phyloP scores from a whole-genome alignment of 2,329 filamentous ascomycete genomes.

The Penicillium capsulatum region DNA sequence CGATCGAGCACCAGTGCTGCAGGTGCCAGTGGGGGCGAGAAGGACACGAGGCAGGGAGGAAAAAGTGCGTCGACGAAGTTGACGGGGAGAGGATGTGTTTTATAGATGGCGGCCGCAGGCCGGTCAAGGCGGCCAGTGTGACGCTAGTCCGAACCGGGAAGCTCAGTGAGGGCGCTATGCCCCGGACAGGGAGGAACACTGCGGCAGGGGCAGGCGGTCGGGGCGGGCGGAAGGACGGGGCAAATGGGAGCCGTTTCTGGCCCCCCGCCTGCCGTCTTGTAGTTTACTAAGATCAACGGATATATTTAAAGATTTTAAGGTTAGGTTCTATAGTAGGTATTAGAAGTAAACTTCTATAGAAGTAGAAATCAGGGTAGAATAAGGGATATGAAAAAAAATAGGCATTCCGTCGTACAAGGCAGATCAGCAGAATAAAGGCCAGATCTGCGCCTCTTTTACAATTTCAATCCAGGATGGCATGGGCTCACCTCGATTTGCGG shows the following conservation, averaged over 20 bases:
- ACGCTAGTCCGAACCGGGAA: constrained; percentile 2
- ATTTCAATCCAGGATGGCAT: no score
- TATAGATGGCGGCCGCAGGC: constrained; percentile 5
- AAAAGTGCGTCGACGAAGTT: constrained; percentile 6
- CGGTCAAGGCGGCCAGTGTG: constrained; percentile 5
- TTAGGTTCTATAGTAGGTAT: no score
- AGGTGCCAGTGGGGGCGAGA: constrained; percentile 4
- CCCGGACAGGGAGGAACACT: constrained; percentile 2
- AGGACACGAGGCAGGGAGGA: constrained; percentile 4
- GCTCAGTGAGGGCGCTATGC: constrained; percentile 2
- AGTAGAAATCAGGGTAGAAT: no score
- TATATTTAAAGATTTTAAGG: background rate
- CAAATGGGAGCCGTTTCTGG: constrained; percentile 4
- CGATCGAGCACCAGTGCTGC: background rate
- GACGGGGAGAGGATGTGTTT: constrained; percentile 3
- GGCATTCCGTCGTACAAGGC: no score
- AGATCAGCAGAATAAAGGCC: no score
- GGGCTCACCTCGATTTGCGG: no score
- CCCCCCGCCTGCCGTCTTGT: constrained; percentile 7
- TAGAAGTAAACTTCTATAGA: no score
- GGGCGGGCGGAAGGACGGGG: constrained; percentile 1
- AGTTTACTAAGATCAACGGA: background rate
- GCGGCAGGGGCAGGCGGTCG: constrained; percentile 6
- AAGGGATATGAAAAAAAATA: no score
- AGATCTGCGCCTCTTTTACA: no score